Conservation (phyloP, 2,329 filamentous ascomycete species). For the Aspergillus floridensis region DNA sequence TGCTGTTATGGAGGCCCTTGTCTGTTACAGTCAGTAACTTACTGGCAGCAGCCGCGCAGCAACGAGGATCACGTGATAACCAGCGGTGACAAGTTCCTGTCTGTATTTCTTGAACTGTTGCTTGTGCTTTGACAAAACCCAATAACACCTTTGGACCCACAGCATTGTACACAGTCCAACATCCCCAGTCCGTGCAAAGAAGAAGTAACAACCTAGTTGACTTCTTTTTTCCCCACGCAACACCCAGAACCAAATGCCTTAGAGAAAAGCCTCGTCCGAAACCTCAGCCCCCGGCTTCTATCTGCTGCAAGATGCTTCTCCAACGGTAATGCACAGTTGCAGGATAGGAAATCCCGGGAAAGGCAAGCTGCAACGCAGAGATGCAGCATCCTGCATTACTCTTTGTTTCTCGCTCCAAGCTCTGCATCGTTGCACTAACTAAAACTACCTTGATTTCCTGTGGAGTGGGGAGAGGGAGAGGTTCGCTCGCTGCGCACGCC, state of each 20-base stretch:
- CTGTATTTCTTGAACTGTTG: not conserved
- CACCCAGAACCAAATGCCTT: not conserved
- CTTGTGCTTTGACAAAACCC: not conserved
- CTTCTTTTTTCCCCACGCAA: too few relatives aligned
- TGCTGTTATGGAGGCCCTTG: too few relatives aligned
- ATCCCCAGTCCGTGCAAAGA: not conserved
- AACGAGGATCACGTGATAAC: slow-evolving; percentile 1
- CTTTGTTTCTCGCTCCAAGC: not conserved
- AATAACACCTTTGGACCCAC: not conserved
- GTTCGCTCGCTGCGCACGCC: not conserved
- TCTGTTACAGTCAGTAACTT: too few relatives aligned
- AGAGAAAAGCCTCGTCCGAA: not conserved
- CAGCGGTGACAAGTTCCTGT: not conserved
- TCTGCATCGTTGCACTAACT: not conserved
- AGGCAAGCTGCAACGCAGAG: not conserved
- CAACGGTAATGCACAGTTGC: not conserved
- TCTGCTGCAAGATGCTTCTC: not conserved
- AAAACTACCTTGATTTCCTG: not conserved
- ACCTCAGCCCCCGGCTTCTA: not conserved
- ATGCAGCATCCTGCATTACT: not conserved
- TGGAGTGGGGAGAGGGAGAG: not conserved
- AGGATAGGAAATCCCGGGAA: not conserved
- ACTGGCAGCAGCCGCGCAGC: not conserved
- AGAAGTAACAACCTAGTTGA: not conserved
- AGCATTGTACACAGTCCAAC: not conserved